Percentiles rank a stretch among this genome's conserved stretches.
These are phyloP conservation scores for Cryptosporidium parvum DNA, from an alignment of 169 alveolate species.

Conservation along the genomic window DNA sequence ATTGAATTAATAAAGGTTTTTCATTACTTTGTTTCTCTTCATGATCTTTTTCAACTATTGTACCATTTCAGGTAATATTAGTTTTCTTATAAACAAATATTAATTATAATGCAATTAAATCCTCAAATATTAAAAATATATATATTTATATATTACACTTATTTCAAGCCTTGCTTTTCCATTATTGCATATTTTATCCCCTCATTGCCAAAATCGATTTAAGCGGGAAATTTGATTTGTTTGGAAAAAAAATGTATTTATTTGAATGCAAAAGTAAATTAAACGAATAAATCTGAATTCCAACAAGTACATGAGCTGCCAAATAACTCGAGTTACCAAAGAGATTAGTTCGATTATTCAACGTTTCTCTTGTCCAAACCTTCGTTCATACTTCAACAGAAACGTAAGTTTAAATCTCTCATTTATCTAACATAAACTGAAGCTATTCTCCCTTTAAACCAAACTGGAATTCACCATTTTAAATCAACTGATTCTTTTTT, in stretches of 20 bases:
- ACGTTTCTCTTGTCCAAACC: constrained; percentile 30
- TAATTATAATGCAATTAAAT: too few relatives aligned
- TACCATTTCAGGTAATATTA: neutral
- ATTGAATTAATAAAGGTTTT: too few relatives aligned
- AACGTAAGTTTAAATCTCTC: constrained; percentile 38
- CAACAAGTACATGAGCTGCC: neutral
- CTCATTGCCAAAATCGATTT: too few relatives aligned
- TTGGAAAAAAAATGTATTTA: neutral
- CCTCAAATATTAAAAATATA: neutral
- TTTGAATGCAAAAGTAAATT: neutral
- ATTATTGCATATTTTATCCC: neutral
- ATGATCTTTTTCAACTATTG: neutral
- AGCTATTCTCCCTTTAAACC: neutral
- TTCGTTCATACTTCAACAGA: constrained; percentile 48
- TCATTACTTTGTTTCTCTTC: neutral
- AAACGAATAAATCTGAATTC: neutral
- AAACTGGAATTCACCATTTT: neutral
- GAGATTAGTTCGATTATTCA: constrained; percentile 16
- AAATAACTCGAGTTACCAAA: constrained; percentile 21
- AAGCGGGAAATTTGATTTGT: neutral
- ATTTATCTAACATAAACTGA: neutral
- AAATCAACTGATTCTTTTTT: neutral
- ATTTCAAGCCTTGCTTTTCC: neutral
- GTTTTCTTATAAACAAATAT: too few relatives aligned
- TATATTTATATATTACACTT: too few relatives aligned